Evolutionary conservation across 2,329 filamentous ascomycete species (phyloP), one percentile per base, ranked within the genome.

Genomic region (Gnomoniopsis sp.): DNA sequence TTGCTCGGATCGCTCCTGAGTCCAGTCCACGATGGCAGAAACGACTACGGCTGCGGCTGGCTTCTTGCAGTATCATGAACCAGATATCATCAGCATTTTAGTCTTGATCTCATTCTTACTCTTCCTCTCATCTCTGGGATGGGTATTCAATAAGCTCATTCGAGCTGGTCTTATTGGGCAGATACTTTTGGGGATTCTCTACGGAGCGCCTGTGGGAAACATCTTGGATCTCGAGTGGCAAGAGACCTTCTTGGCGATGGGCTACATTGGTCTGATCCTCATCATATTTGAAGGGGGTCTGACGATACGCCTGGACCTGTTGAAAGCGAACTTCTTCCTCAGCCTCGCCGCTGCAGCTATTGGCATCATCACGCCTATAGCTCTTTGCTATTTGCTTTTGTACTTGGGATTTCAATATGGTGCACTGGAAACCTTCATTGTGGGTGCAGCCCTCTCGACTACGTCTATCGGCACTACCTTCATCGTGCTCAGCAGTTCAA

Each of bases 211-310:
- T 2, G 61, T 79, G 21, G 76, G 71, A n/a, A 71, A 78, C 63
- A 76, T 79, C 48, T 66, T 79, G n/a, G 63, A 71, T 3, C 41
- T 65, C 6, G 62, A 70, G 22, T 78, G 76, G 77, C 76, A 79
- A 61, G 66, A 76, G 49, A 77, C 76, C 0, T 79, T 80, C 57
- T 66, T 80, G 4, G 71, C 71, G 2, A 62, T 80, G 22, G 78
- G 78, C 21, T 80, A 80, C 63, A 67, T 80, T 19, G 78, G 78
- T 1, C 65, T 80, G 48, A 75, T 81, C 49, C 65, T 81, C 43
- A 79, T 81, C 57, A 79, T 80, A 44, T 80, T 80, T 57, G 76
- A 80, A 68, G 79, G 78, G n/a, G 77, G 78, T 1, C 68, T 81
- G 17, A 72, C 74, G 11, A 70, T 77, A 33, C 75, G 77, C 0